Conservation (phyloP, 1,139 yeast genomes). For the Blastobotrys raffinosifermentans region DNA sequence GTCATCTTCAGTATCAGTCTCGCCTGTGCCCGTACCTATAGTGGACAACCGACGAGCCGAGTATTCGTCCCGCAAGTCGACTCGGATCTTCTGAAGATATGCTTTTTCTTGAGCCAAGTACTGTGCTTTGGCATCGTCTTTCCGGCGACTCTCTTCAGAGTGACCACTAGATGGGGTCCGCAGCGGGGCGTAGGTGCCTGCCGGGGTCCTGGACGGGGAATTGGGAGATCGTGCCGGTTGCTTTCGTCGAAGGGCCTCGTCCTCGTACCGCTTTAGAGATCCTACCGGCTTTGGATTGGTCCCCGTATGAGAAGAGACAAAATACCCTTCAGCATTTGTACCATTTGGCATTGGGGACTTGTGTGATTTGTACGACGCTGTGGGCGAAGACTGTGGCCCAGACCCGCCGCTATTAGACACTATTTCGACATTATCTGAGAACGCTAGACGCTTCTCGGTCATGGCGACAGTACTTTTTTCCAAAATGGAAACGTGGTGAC, state of each 20-base stretch:
- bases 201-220: constrained; percentile 23
- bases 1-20: constrained; percentile 15
- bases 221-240: constrained; percentile 10
- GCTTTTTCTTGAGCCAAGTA: constrained; percentile 59
- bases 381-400: not conserved
- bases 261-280: not conserved
- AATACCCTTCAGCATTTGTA: constrained; percentile 1
- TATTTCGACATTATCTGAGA: constrained; percentile 7
- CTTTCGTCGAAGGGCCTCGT: not conserved
- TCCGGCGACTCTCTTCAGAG: constrained; percentile 4
- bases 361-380: too few relatives aligned
- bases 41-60: constrained; percentile 25
- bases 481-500: too few relatives aligned
- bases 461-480: not conserved
- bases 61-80: constrained; percentile 60
- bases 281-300: not conserved
- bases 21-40: constrained; percentile 19
- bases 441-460: constrained; percentile 5
- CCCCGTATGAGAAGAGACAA: constrained; percentile 1
- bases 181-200: constrained; percentile 28
- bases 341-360: not conserved
- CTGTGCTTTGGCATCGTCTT: constrained; percentile 25
- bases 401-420: not conserved
- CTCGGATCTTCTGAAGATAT: constrained; percentile 58
- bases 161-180: constrained; percentile 15